phyloP scores from a whole-genome alignment of 2,329 filamentous ascomycete species.

The Aspergillus neotritici region DNA sequence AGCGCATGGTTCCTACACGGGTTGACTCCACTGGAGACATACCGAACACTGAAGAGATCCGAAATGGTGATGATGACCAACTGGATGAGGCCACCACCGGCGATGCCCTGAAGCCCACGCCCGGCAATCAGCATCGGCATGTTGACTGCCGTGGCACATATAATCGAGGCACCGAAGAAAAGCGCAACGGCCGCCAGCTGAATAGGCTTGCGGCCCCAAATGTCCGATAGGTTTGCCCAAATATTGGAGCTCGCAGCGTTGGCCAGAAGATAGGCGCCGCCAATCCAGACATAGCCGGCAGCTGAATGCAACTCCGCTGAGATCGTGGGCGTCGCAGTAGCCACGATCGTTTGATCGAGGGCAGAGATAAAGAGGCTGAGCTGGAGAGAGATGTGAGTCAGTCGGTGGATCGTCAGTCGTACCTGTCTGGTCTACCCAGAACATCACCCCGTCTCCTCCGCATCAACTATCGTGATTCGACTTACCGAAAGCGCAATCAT shows the following conservation, averaged over 20 bases:
- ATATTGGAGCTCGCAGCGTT: slow-evolving; percentile 62
- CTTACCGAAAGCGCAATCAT: slow-evolving; percentile 17
- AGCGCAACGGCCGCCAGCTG: slow-evolving; percentile 44
- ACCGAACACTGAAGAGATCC: slow-evolving; percentile 51
- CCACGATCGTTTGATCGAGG: slow-evolving; percentile 51
- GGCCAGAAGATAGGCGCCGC: slow-evolving; percentile 65
- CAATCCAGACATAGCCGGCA: slow-evolving; percentile 72
- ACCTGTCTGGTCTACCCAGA: too few relatives aligned
- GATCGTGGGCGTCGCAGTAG: slow-evolving; percentile 58
- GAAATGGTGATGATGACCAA: slow-evolving; percentile 51
- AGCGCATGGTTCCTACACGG: background rate
- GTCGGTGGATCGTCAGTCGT: background rate
- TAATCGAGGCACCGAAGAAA: slow-evolving; percentile 47
- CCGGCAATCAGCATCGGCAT: slow-evolving; percentile 52
- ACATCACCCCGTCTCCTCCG: background rate
- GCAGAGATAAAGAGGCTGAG: slow-evolving; percentile 24
- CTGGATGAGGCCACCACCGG: slow-evolving; percentile 49
- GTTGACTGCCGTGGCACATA: slow-evolving; percentile 45
- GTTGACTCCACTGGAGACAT: background rate
- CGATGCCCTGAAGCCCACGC: slow-evolving; percentile 50
- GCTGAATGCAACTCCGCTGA: slow-evolving; percentile 58
- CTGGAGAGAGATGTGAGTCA: slow-evolving; percentile 5
- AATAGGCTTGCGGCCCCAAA: slow-evolving; percentile 39
- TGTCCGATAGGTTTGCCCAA: slow-evolving; percentile 55
- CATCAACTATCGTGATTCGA: background rate